Percentiles rank a stretch among this genome's conserved stretches.
These are phyloP conservation scores for Stemphylium lycopersici DNA, from an alignment of 2,329 filamentous ascomycete genomes.

Conservation along the genomic window DNA sequence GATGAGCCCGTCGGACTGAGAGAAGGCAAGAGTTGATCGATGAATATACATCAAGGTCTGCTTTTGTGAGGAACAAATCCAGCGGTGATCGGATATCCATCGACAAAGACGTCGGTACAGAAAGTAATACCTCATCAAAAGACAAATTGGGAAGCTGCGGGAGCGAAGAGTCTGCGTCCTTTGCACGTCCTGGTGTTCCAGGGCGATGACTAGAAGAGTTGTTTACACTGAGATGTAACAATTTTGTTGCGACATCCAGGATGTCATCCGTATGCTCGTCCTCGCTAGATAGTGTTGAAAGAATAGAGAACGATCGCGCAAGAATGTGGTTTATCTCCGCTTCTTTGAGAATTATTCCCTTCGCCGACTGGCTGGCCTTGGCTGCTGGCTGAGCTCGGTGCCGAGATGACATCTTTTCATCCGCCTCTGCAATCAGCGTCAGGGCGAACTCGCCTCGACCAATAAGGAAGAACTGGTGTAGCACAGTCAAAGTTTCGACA, in stretches of 20 bases:
- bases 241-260: slow-evolving; percentile 79
- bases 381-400: slow-evolving; percentile 59
- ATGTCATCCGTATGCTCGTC: slow-evolving; percentile 77
- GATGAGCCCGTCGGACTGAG: slow-evolving; percentile 82
- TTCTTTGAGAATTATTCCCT: slow-evolving; percentile 77
- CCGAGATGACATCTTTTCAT: slow-evolving; percentile 76
- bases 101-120: slow-evolving; percentile 72
- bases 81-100: slow-evolving; percentile 78
- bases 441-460: slow-evolving; percentile 90
- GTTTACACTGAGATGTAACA: slow-evolving; percentile 71
- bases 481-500: slow-evolving; percentile 74
- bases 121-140: slow-evolving; percentile 84
- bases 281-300: slow-evolving; percentile 77
- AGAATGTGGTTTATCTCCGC: slow-evolving; percentile 82
- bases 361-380: slow-evolving; percentile 58
- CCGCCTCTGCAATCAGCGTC: slow-evolving; percentile 82
- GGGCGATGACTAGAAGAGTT: slow-evolving; percentile 51
- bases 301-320: slow-evolving; percentile 75
- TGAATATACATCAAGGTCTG: slow-evolving; percentile 80
- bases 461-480: slow-evolving; percentile 87
- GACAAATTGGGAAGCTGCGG: slow-evolving; percentile 55
- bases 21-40: slow-evolving; percentile 87
- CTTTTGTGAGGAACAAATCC: slow-evolving; percentile 81
- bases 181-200: slow-evolving; percentile 50
- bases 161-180: slow-evolving; percentile 36